Evolutionary conservation across 2,329 filamentous ascomycete genomes (phyloP).

Genomic region (Colletotrichum truncatum): DNA sequence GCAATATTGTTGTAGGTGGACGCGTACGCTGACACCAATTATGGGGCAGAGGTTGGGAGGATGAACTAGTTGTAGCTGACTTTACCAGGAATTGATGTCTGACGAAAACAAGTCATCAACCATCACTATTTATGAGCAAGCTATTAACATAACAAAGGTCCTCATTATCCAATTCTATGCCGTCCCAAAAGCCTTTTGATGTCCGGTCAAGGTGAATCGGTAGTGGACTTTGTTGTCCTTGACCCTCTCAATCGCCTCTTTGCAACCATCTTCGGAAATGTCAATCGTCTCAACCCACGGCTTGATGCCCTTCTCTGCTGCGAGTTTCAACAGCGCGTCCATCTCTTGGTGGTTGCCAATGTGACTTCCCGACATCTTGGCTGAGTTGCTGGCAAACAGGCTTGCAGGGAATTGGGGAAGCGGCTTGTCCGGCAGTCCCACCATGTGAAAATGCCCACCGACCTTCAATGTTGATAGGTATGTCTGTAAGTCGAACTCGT

Average conservation of each 20-base stretch:
- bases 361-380: constrained; percentile 58
- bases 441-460: constrained; percentile 65
- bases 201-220: constrained; percentile 75
- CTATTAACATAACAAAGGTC: no score
- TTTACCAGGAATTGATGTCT: no score
- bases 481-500: constrained; percentile 62
- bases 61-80: no score
- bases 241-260: constrained; percentile 75
- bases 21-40: no score
- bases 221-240: constrained; percentile 78
- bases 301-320: constrained; percentile 62
- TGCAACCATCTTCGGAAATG: constrained; percentile 73
- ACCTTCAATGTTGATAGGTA: constrained; percentile 63
- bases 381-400: constrained; percentile 49
- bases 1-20: no score
- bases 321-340: constrained; percentile 64
- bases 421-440: constrained; percentile 63
- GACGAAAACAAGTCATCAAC: no score
- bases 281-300: constrained; percentile 70
- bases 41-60: no score
- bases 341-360: constrained; percentile 70
- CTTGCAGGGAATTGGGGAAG: constrained; percentile 52
- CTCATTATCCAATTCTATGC: no score
- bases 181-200: constrained; percentile 68
- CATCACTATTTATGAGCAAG: no score